Evolutionary conservation across 768 basidiomycete genomes (phyloP).

Genomic region (Leccinum barrowsii): DNA sequence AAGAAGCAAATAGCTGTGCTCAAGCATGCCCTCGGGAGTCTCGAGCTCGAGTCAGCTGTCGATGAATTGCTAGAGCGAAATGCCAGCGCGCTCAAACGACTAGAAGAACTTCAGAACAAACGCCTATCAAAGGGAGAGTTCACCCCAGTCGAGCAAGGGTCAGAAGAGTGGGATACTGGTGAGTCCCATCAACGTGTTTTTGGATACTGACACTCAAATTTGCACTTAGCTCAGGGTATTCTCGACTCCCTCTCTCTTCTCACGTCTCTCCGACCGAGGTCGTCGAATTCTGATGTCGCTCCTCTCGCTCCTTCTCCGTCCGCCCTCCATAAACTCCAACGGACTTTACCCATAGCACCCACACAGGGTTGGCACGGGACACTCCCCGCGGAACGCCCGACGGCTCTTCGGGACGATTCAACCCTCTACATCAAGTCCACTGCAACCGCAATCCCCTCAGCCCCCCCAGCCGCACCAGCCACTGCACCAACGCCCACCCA

Average conservation of each 20-base stretch:
- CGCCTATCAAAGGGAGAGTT: conserved; percentile 49
- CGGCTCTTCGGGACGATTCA: conserved; percentile 70
- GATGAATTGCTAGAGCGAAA: conserved; percentile 68
- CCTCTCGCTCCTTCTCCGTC: conserved; percentile 62
- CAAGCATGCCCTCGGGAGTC: conserved; percentile 55
- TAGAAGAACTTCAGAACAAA: conserved; percentile 62
- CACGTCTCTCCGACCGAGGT: conserved; percentile 68
- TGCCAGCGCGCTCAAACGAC: conserved; percentile 54
- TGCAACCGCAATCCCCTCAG: conserved; percentile 31
- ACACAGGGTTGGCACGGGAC: conserved; percentile 74
- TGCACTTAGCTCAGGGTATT: conserved; percentile 64
- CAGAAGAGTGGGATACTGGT: conserved; percentile 86
- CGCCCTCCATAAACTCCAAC: conserved; percentile 67
- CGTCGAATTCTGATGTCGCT: conserved; percentile 36
- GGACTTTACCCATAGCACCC: conserved; percentile 58
- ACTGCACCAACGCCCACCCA: conserved; percentile 33
- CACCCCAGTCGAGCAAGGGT: conserved; percentile 54
- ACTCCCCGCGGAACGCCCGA: conserved; percentile 50
- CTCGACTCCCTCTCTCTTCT: conserved; percentile 65
- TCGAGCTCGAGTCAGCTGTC: conserved; percentile 68
- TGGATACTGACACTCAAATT: conserved; percentile 10
- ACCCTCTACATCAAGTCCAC: conserved; percentile 64
- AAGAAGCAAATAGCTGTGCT: conserved; percentile 53
- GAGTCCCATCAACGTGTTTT: conserved; percentile 22
- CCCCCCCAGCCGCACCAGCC: conserved; percentile 32